A percentile compares a stretch with the other conserved stretches of the same genome.
These are phyloP conservation scores for Podaxis sp. DNA, from an alignment of 768 basidiomycete genomes.

Conservation along the genomic window DNA sequence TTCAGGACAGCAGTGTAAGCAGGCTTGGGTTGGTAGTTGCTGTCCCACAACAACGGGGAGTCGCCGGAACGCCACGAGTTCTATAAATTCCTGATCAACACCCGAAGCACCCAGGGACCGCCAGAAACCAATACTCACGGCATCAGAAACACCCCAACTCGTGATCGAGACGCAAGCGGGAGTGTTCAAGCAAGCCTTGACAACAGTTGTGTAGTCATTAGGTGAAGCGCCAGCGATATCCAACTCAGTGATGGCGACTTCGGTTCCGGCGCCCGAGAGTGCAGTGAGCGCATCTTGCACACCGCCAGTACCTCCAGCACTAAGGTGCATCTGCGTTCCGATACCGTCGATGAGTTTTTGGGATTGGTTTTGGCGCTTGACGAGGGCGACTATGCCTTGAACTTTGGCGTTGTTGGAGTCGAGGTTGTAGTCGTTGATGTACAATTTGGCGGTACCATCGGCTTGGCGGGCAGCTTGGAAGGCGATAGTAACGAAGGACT, in stretches of 20 bases:
- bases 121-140: slow-evolving; percentile 21
- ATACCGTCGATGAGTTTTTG: slow-evolving; percentile 43
- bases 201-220: slow-evolving; percentile 40
- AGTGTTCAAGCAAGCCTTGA: slow-evolving; percentile 41
- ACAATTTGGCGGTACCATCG: slow-evolving; percentile 33
- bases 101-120: neutral
- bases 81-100: slow-evolving; percentile 10
- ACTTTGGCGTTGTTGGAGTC: slow-evolving; percentile 47
- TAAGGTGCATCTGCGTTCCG: slow-evolving; percentile 47
- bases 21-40: slow-evolving; percentile 22
- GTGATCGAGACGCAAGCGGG: slow-evolving; percentile 43
- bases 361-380: slow-evolving; percentile 34
- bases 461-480: slow-evolving; percentile 40
- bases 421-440: slow-evolving; percentile 46
- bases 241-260: slow-evolving; percentile 48
- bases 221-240: slow-evolving; percentile 34
- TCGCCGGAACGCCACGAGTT: slow-evolving; percentile 23
- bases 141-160: slow-evolving; percentile 45
- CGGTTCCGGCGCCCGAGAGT: slow-evolving; percentile 38
- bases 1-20: slow-evolving; percentile 23
- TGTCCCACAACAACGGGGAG: slow-evolving; percentile 24
- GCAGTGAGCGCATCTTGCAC: slow-evolving; percentile 38
- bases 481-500: slow-evolving; percentile 41
- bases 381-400: slow-evolving; percentile 34
- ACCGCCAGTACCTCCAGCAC: slow-evolving; percentile 21